These are phyloP conservation scores for Suhomyces kunorum DNA, from an alignment of 1,139 yeast species.

Conservation along the genomic window DNA sequence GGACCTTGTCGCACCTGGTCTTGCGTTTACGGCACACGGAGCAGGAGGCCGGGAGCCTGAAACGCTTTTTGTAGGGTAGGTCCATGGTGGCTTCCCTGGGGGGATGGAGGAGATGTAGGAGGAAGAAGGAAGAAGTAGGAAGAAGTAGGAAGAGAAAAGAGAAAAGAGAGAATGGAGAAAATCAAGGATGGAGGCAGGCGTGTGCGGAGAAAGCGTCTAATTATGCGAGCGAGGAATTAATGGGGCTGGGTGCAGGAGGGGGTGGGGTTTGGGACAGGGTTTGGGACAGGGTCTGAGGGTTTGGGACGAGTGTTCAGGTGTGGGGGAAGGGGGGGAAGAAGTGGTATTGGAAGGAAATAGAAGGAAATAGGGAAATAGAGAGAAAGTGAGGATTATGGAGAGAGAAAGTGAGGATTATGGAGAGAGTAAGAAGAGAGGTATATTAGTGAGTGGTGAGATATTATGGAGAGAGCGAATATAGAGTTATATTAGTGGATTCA, in stretches of 20 bases:
- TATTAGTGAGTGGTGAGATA: no score
- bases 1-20: constrained; percentile 58
- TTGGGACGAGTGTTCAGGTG: background rate
- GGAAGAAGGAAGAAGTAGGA: background rate
- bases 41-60: constrained; percentile 48
- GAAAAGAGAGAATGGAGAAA: background rate
- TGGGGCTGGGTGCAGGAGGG: background rate
- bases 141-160: background rate
- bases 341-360: background rate
- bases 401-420: no score
- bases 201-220: constrained; percentile 1
- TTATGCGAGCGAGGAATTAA: background rate
- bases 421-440: no score
- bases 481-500: background rate
- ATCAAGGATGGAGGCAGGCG: constrained; percentile 3
- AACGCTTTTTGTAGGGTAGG: constrained; percentile 38
- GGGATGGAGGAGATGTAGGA: background rate
- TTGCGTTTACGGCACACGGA: constrained; percentile 50
- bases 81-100: constrained; percentile 12
- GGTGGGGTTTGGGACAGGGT: background rate
- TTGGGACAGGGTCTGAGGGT: background rate
- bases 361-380: no score
- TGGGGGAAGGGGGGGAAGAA: background rate
- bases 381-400: no score
- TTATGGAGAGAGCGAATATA: no score